These are phyloP conservation scores for Arthonia radiata DNA, from an alignment of 495 filamentous ascomycete species.

Conservation along the genomic window DNA sequence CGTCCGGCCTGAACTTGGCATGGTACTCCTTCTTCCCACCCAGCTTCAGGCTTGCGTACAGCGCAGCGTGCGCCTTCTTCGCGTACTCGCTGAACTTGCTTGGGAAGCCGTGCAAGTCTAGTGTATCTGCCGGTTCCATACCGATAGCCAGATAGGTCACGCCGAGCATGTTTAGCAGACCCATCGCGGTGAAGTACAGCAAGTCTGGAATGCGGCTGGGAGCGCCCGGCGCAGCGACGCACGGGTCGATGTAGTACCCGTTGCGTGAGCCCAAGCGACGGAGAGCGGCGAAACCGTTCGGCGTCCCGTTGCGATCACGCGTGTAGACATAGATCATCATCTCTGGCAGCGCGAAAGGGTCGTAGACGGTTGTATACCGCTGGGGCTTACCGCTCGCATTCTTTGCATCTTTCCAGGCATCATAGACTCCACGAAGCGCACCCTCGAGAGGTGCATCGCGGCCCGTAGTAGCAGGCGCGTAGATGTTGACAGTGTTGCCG, in stretches of 20 bases:
- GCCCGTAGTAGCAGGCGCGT: constrained; percentile 12
- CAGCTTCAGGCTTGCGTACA: constrained; percentile 14
- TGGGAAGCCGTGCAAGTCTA: constrained; percentile 12
- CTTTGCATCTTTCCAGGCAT: constrained; percentile 16
- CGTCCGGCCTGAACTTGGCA: constrained; percentile 19
- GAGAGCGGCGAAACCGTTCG: constrained; percentile 18
- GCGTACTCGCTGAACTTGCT: constrained; percentile 9
- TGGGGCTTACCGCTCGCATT: constrained; percentile 12
- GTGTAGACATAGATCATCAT: constrained; percentile 22
- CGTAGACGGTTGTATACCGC: constrained; percentile 20
- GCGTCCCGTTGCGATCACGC: constrained; percentile 9
- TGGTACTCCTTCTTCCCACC: constrained; percentile 20
- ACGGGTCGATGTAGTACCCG: constrained; percentile 22
- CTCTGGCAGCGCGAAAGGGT: constrained; percentile 17
- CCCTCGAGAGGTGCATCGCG: constrained; percentile 11
- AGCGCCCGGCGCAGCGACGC: constrained; percentile 14
- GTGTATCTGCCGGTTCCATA: constrained; percentile 14
- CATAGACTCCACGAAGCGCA: constrained; percentile 15
- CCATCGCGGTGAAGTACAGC: constrained; percentile 16
- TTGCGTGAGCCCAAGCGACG: constrained; percentile 13
- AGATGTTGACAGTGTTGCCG: constrained; percentile 13
- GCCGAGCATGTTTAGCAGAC: constrained; percentile 11
- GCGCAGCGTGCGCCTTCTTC: constrained; percentile 10
- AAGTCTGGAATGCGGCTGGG: constrained; percentile 18
- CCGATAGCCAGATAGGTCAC: constrained; percentile 18